Conservation (phyloP, 495 filamentous ascomycete species). For the Hypoxylon subgilvum region DNA sequence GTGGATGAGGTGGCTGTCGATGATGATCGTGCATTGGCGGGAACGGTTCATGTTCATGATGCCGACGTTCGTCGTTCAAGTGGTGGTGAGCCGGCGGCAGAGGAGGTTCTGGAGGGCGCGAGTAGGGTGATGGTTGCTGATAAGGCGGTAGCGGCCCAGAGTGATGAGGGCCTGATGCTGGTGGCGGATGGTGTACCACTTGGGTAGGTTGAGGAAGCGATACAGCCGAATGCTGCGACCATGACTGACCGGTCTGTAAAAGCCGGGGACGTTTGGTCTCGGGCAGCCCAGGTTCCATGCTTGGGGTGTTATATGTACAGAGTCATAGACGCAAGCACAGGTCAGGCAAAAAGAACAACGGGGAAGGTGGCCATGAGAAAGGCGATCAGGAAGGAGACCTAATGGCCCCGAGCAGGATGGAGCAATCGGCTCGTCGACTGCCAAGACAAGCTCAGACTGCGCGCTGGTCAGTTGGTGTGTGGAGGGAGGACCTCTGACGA, state of each 20-base stretch:
- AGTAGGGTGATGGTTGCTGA: slow-evolving; percentile 49
- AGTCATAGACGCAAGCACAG: slow-evolving; percentile 44
- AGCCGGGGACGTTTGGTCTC: slow-evolving; percentile 57
- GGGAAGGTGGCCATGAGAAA: slow-evolving; percentile 48
- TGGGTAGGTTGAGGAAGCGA: slow-evolving; percentile 55
- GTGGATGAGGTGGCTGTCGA: slow-evolving; percentile 48
- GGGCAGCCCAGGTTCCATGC: slow-evolving; percentile 58
- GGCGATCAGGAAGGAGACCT: slow-evolving; percentile 40
- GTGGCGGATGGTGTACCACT: slow-evolving; percentile 44
- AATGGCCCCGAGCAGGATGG: slow-evolving; percentile 36
- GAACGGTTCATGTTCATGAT: slow-evolving; percentile 56
- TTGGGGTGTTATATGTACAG: slow-evolving; percentile 52
- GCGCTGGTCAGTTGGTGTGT: slow-evolving; percentile 41
- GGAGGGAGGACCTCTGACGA: slow-evolving; percentile 39
- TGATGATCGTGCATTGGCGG: slow-evolving; percentile 58
- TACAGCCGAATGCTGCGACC: slow-evolving; percentile 54
- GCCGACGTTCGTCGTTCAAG: slow-evolving; percentile 55
- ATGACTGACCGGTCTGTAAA: slow-evolving; percentile 48
- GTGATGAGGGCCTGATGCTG: slow-evolving; percentile 48
- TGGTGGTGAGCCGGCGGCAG: slow-evolving; percentile 44
- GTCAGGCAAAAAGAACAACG: slow-evolving; percentile 49
- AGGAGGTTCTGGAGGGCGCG: slow-evolving; percentile 48
- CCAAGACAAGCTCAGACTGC: slow-evolving; percentile 41
- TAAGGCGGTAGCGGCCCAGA: slow-evolving; percentile 50
- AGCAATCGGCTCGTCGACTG: slow-evolving; percentile 37